Evolutionary conservation across 2,329 filamentous ascomycete genomes (phyloP), one percentile per base, ranked within the genome.

Genomic region (Tolypocladium sp.): DNA sequence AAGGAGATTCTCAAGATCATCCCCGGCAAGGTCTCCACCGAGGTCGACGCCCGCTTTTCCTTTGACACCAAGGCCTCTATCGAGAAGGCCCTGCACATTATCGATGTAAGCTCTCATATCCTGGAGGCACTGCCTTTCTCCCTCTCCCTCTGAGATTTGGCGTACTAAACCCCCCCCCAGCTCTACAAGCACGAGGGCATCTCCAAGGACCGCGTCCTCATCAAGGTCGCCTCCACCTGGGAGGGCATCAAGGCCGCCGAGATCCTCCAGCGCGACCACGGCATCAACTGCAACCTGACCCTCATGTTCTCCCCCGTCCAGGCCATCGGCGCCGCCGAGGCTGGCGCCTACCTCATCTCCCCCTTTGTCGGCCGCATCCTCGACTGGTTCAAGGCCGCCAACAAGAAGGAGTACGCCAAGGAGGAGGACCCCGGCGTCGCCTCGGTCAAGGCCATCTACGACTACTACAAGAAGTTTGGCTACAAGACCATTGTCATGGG

Each of bases 401-500:
- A 87, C 77, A 96, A 96, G 88, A 92, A 95, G 85, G 90, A 94
- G 67, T 99, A 92, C 87, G 72, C 82, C 74, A 85, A 91, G 76
- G 81, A 90, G 77, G 90, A 96, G 76, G 94, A 99, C 82, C 94
- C 94, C 60, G 94, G 94, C 82, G 94, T 99, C 77, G 85, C 91
- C 81, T 93, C 89, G 66, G 94, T 99, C 73, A 84, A 93, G 84
- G 74, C 71, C 77, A 99, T 99, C 82, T 99, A 89, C 87, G 94
- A 99, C 86, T 99, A 99, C 90, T 99, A 99, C 89, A 99, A 99
- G 91, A 97, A 97, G 85, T 91, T 82, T 77, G 91, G 90, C 77
- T 97, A 99, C 88, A 96, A 96, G 71, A 99, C 94, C 77, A 97
- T 97, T 70, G 94, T 99, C 79, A 99, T 99, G 94, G 94, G 94